Evolutionary conservation across 495 filamentous ascomycete genomes (phyloP), one percentile per base, ranked within the genome.

Genomic region (Tuber calosporum): DNA sequence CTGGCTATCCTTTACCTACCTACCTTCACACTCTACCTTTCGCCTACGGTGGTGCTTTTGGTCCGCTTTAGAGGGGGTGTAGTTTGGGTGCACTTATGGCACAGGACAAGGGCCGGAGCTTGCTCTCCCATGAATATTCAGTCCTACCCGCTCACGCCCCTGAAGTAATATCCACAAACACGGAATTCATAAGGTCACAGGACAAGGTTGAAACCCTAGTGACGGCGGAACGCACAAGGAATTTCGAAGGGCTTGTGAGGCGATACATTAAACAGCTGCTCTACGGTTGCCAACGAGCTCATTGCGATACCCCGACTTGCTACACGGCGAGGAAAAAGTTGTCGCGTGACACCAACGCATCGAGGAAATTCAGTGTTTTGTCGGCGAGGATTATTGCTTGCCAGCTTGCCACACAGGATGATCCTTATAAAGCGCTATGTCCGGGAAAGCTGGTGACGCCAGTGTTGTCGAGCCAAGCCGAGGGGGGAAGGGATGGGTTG

Each of bases 191-290:
- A 1, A 82, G 81, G 0, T 83, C 87, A 68, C 82, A 84, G 2
- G 82, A 84, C 7, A 82, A 84, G 66, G 84, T 87, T 1, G 81
- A 87, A 26, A 79, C 84, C 7, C 82, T 85, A 75, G 84, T 84
- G 77, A 83, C 85, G 58, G 85, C 86, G 70, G 86, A 87, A 68
- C 84, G 87, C 39, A 81, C 84, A 69, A 82, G 85, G 39, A 82
- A 84, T n/a, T 88, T 86, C 70, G 86, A 87, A 73, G 71, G 82
- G n/a, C 80, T 88, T 53, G 86, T 88, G 37, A 84, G 85, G 76
- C 84, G 85, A 86, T 96, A 91, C 80, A 91, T 93, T 74, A 84
- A 86, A 30, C 93, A 97, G 83, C 86, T 97, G n/a, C 87, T 92
- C 45, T 87, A 93, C 73, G 93, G 93, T 71, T 97, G 93, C 79